Percentiles rank a stretch among this genome's conserved stretches.
These are phyloP conservation scores for Leccinum fallax DNA, from an alignment of 1,284 basidiomycete genomes.

Conservation along the genomic window DNA sequence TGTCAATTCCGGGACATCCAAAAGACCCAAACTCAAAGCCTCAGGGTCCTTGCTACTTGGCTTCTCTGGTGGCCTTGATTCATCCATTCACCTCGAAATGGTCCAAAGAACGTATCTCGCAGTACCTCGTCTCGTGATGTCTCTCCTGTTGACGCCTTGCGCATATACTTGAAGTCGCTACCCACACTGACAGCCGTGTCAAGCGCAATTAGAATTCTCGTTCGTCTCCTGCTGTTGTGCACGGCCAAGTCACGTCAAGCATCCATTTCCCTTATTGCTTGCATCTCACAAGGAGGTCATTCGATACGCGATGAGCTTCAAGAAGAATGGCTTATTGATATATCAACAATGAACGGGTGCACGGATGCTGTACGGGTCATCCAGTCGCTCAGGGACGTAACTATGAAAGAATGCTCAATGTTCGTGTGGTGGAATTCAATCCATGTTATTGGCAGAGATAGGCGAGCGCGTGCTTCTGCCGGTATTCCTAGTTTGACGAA, in stretches of 20 bases:
- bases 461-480: slow-evolving; percentile 50
- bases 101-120: slow-evolving; percentile 62
- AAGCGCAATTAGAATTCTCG: no score
- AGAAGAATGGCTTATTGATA: slow-evolving; percentile 56
- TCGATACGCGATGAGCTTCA: slow-evolving; percentile 71
- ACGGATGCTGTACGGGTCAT: slow-evolving; percentile 51
- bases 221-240: no score
- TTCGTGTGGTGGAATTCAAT: slow-evolving; percentile 76
- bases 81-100: slow-evolving; percentile 71
- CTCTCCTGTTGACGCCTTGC: neutral
- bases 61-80: slow-evolving; percentile 75
- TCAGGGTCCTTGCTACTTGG: slow-evolving; percentile 66
- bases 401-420: slow-evolving; percentile 79
- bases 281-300: slow-evolving; percentile 79
- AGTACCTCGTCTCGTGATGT: slow-evolving; percentile 24
- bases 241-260: no score
- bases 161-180: no score
- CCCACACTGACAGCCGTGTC: no score
- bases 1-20: slow-evolving; percentile 36
- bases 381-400: slow-evolving; percentile 75
- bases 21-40: slow-evolving; percentile 60
- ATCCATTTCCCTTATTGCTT: slow-evolving; percentile 50
- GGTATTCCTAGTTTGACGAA: slow-evolving; percentile 77
- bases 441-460: slow-evolving; percentile 53
- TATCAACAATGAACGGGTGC: slow-evolving; percentile 1